These are phyloP conservation scores for Solanum hybrid DNA, from an alignment of 305 asterid species.

Conservation along the genomic window DNA sequence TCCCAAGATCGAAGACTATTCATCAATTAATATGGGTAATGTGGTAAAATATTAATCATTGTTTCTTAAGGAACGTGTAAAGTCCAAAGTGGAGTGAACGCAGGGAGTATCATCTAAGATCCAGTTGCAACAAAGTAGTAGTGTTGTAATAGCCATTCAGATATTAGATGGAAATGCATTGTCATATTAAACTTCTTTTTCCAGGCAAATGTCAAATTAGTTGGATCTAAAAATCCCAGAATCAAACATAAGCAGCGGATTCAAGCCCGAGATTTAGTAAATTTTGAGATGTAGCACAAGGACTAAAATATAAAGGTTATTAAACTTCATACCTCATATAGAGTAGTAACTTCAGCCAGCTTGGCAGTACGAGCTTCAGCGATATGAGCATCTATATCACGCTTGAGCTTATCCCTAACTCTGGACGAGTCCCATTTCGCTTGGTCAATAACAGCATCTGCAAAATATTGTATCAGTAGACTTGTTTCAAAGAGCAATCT, in stretches of 20 bases:
- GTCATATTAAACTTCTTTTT: background rate
- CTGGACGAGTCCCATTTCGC: slow-evolving; percentile 85
- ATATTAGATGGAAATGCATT: background rate
- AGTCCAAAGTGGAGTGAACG: background rate
- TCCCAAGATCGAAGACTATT: background rate
- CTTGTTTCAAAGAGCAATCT: background rate
- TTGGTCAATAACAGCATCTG: slow-evolving; percentile 71
- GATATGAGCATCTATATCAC: slow-evolving; percentile 87
- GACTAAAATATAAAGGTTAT: background rate
- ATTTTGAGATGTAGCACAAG: background rate
- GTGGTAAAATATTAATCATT: background rate
- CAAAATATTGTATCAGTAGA: slow-evolving; percentile 11
- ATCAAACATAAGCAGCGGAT: background rate
- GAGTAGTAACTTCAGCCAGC: slow-evolving; percentile 52
- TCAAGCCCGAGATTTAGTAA: background rate
- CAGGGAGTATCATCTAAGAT: background rate
- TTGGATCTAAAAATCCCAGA: background rate
- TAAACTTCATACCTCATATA: slow-evolving; percentile 51
- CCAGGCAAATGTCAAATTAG: background rate
- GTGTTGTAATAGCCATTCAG: background rate
- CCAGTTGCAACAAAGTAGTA: background rate
- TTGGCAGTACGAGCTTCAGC: slow-evolving; percentile 58
- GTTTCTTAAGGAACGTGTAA: background rate
- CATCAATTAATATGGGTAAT: background rate
- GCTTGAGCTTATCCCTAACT: slow-evolving; percentile 79